These are phyloP conservation scores for Alternaria infectoria DNA, from an alignment of 2,329 filamentous ascomycete genomes.

Conservation along the genomic window DNA sequence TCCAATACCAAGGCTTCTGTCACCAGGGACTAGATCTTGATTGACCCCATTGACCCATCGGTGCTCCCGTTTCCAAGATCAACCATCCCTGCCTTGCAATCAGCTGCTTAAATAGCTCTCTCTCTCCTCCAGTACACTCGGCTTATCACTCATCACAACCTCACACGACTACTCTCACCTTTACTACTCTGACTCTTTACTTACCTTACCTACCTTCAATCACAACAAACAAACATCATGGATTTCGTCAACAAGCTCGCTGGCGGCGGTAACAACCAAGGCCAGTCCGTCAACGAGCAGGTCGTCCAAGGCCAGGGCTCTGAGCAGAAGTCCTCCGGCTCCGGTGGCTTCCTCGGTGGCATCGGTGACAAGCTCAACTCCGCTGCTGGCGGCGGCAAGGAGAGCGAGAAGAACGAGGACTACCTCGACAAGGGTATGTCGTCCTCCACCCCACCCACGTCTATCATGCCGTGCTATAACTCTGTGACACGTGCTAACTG, in stretches of 20 bases:
- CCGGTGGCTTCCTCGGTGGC: constrained; percentile 61
- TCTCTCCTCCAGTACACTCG: neutral
- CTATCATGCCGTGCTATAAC: constrained; percentile 1
- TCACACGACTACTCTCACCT: neutral
- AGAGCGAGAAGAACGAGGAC: constrained; percentile 84
- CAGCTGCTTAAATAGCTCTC: constrained; percentile 20
- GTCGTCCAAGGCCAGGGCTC: constrained; percentile 34
- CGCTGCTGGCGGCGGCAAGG: constrained; percentile 72
- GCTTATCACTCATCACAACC: constrained; percentile 2
- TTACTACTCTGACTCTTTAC: neutral
- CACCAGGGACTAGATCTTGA: constrained; percentile 9
- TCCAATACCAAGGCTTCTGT: constrained; percentile 4
- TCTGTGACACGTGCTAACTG: constrained; percentile 1
- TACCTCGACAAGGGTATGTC: constrained; percentile 76
- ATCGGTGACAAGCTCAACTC: constrained; percentile 74
- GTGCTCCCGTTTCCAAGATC: neutral
- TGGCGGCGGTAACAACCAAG: constrained; percentile 45
- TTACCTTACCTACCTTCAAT: constrained; percentile 18
- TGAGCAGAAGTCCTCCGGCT: constrained; percentile 37
- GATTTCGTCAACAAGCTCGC: constrained; percentile 57
- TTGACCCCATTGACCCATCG: constrained; percentile 2
- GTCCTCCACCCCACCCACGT: neutral
- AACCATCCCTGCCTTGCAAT: neutral
- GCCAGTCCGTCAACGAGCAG: constrained; percentile 38
- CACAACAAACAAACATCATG: constrained; percentile 39